Evolutionary conservation across 108 stramenopile genomes (phyloP), one percentile per base, ranked within the genome.

Genomic region (Pseudonitzschia delicatissima): DNA sequence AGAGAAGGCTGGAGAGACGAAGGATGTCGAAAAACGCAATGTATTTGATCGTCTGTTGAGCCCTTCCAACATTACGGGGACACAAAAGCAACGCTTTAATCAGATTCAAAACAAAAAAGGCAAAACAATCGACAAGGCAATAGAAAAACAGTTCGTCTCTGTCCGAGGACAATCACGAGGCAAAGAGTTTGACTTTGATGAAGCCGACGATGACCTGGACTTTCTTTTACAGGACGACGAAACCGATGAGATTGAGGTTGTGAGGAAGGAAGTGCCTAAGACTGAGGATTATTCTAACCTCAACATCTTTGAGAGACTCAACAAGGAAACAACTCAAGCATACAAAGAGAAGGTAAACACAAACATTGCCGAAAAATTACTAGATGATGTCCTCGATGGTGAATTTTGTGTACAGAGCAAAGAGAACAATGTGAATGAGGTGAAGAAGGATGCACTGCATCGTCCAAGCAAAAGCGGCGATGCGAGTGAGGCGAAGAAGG

Each of bases 231-330:
- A n/a, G n/a, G n/a, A n/a, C n/a, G n/a, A n/a, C n/a, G n/a, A n/a
- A n/a, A n/a, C n/a, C n/a, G 45, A 66, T 52, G 44, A 74, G 32
- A 57, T 34, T 29, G 70, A 81, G 21, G 53, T 69, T 26, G 2
- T 74, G 18, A 57, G 62, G 9, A n/a, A 73, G 49, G 78, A 70
- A 20, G 12, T 64, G 9, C 45, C 62, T 28, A 62, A 68, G 44
- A 28, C 13, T 15, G 45, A 65, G 7, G 76, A 79, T 0, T 77
- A 83, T 72, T 64, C 68, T 5, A 57, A 77, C 26, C 72, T 72
- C 50, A 62, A 85, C 73, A 84, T 88, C 3, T 88, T 85, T 72
- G 87, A 88, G 64, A 68, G 87, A 45, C 58, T 88, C 34, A 70
- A 73, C n/a, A 82, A 77, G 55, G 82, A 73, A 4, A 79, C 79